Evolutionary conservation across 768 basidiomycete species (phyloP).

Genomic region (Phylloporus sp.): DNA sequence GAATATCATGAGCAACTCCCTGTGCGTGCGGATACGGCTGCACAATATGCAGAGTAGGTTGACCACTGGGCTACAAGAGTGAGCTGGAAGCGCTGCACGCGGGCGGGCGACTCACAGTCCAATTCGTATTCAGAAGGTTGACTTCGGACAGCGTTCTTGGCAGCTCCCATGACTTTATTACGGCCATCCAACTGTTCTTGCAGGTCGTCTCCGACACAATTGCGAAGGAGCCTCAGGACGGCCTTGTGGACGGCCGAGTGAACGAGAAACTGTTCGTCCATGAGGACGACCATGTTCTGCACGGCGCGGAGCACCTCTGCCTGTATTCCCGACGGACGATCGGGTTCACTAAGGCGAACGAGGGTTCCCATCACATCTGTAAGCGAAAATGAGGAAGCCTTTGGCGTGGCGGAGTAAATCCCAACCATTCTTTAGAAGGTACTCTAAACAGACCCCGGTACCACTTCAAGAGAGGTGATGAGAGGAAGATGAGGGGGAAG

Average conservation of each 20-base stretch:
- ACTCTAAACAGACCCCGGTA: conserved; percentile 88
- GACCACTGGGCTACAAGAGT: conserved; percentile 55
- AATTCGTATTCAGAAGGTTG: conserved; percentile 87
- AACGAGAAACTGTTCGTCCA: conserved; percentile 91
- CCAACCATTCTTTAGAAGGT: conserved; percentile 82
- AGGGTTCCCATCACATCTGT: conserved; percentile 79
- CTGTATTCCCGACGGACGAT: conserved; percentile 86
- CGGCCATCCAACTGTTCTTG: conserved; percentile 83
- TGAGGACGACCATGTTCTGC: conserved; percentile 84
- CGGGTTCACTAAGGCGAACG: conserved; percentile 78
- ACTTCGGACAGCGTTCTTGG: conserved; percentile 58
- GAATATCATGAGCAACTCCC: conserved; percentile 93
- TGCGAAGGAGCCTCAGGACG: conserved; percentile 75
- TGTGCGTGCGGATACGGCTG: conserved; percentile 83
- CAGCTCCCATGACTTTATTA: conserved; percentile 77
- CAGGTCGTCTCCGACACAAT: conserved; percentile 88
- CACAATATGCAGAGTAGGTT: conserved; percentile 89
- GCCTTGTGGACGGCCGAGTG: conserved; percentile 89
- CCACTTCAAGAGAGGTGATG: conserved; percentile 42
- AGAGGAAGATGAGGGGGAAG: not conserved
- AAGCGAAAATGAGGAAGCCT: not conserved
- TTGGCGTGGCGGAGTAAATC: not conserved
- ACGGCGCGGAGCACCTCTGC: conserved; percentile 83
- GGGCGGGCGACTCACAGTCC: conserved; percentile 56
- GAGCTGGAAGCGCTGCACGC: not conserved